Base-by-base conservation (phyloP, 805 yeast species). In the Hanseniaspora mollemarum region DNA sequence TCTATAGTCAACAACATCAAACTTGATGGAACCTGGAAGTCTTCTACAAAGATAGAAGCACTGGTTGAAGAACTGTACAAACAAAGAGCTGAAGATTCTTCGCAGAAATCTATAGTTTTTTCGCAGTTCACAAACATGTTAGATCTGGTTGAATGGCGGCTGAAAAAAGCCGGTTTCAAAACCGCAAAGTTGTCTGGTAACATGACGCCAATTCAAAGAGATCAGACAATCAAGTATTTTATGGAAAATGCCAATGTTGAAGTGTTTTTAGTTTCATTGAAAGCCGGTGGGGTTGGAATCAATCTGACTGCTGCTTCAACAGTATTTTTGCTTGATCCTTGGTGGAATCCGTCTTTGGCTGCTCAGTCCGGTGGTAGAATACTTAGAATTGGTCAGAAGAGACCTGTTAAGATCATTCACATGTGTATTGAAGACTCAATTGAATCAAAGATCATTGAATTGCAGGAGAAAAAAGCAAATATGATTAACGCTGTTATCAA, bases 311-410 rank as follows among this genome's bases (percentile, higher is more conserved):
- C 94, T 60, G 97, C 98, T 0, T 87, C 94, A 2, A 97, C 90
- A 60, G 97, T 92, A 43, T 92, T 92, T 58, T 73, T 92, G 41
- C 72, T 92, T 71, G 99, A 92, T 60, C 97, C 97, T 32, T 92
- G 98, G 98, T 92, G 98, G 97, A 94, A 92, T 63, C 97, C 97
- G 1, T 83, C 94, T 57, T 92, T 90, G 7, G 98, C 92, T 64
- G 92, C 96, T 87, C 99, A 92, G 65, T 82, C 94, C 46, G 95
- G 95, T 66, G 99, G 92, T 66, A 79, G 99, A 68, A 96, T 92
- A 21, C 97, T 92, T 67, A 78, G 99, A 67, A 92, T 92, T 55
- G 96, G 97, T 5, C 99, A 92, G 64, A 84, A 76, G 59, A 69
- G 99, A 57, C 98, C 99, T 0, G 95, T 92, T 9, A 76, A 86